A percentile compares a stretch with the other conserved stretches of the same genome.
These are phyloP conservation scores for Cichorium intybus DNA, from an alignment of 140 eudicot genomes.

Conservation along the genomic window DNA sequence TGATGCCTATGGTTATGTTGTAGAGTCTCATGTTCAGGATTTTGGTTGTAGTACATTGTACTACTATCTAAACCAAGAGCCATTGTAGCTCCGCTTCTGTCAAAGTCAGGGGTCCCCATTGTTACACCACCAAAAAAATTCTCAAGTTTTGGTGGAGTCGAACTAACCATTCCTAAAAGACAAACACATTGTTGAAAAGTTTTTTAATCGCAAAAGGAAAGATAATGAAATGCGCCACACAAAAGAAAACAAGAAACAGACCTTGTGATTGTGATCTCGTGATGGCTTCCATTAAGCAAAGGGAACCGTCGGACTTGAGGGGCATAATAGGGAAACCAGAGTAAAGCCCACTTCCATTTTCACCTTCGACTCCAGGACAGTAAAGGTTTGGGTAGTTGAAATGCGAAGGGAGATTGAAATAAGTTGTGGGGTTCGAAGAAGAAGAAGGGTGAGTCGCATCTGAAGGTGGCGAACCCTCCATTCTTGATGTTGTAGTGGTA, in stretches of 20 bases:
- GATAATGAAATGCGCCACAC: too few relatives aligned
- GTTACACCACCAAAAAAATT: slow-evolving; percentile 90
- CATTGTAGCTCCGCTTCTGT: slow-evolving; percentile 39
- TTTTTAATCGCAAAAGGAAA: slow-evolving; percentile 16
- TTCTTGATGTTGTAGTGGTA: slow-evolving; percentile 21
- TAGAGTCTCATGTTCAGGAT: slow-evolving; percentile 36
- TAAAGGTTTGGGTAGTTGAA: slow-evolving; percentile 51
- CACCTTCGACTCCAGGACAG: slow-evolving; percentile 48
- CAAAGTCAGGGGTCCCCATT: slow-evolving; percentile 72
- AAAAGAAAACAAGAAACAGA: slow-evolving; percentile 2
- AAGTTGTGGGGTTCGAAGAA: slow-evolving; percentile 34
- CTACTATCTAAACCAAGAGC: slow-evolving; percentile 34
- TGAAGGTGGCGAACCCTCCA: slow-evolving; percentile 23
- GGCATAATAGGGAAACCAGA: slow-evolving; percentile 78
- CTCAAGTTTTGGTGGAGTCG: slow-evolving; percentile 81
- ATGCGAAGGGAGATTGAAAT: slow-evolving; percentile 46
- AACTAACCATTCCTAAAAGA: slow-evolving; percentile 48
- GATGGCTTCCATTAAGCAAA: slow-evolving; percentile 81
- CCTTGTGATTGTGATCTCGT: slow-evolving; percentile 81
- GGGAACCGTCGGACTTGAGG: slow-evolving; percentile 85
- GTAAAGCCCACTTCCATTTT: slow-evolving; percentile 46
- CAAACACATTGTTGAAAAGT: slow-evolving; percentile 21
- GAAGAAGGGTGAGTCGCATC: slow-evolving; percentile 31
- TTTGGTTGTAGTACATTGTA: slow-evolving; percentile 60
- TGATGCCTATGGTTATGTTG: slow-evolving; percentile 39